A percentile compares a stretch with the other conserved stretches of the same genome.
Conservation (phyloP, 2,329 filamentous ascomycete genomes). For the Aspergillus jensenii region DNA sequence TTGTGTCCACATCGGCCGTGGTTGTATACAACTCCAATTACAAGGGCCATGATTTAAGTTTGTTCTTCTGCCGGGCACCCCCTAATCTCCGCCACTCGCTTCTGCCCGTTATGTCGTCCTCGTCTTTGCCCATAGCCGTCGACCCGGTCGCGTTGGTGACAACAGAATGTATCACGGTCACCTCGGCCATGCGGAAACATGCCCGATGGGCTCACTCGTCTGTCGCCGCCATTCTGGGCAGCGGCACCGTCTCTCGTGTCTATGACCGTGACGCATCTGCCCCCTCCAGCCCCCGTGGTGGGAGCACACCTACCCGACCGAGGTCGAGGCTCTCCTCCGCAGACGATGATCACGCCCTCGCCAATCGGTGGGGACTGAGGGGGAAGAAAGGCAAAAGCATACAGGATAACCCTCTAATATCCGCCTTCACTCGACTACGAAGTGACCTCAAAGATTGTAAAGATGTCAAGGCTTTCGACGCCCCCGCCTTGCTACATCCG, state of each 20-base stretch:
- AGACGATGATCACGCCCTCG: conserved; percentile 52
- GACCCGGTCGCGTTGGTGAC: conserved; percentile 92
- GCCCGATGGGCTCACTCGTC: conserved; percentile 94
- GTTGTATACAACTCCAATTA: conserved; percentile 5
- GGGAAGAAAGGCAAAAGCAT: conserved; percentile 96
- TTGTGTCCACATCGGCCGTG: conserved; percentile 9
- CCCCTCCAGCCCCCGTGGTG: conserved; percentile 35
- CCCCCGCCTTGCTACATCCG: conserved; percentile 82
- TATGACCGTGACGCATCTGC: conserved; percentile 44
- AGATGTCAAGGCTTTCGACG: conserved; percentile 89
- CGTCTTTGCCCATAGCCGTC: conserved; percentile 70
- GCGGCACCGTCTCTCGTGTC: conserved; percentile 53
- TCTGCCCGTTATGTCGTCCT: conserved; percentile 32
- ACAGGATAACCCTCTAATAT: conserved; percentile 95
- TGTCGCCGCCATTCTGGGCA: conserved; percentile 90
- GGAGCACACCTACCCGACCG: conserved; percentile 20
- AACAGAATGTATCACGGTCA: conserved; percentile 98
- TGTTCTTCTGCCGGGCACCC: conserved; percentile 15
- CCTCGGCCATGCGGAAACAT: conserved; percentile 97
- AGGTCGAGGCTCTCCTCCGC: conserved; percentile 23
- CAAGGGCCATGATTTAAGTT: conserved; percentile 21
- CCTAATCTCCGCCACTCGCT: conserved; percentile 14
- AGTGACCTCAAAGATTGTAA: conserved; percentile 84
- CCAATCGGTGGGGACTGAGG: conserved; percentile 86
- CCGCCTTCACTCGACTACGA: conserved; percentile 85